Percentiles rank a stretch among this genome's conserved stretches.
Conservation (phyloP, 2,329 filamentous ascomycete genomes). For the Drechslerella dactyloides region DNA sequence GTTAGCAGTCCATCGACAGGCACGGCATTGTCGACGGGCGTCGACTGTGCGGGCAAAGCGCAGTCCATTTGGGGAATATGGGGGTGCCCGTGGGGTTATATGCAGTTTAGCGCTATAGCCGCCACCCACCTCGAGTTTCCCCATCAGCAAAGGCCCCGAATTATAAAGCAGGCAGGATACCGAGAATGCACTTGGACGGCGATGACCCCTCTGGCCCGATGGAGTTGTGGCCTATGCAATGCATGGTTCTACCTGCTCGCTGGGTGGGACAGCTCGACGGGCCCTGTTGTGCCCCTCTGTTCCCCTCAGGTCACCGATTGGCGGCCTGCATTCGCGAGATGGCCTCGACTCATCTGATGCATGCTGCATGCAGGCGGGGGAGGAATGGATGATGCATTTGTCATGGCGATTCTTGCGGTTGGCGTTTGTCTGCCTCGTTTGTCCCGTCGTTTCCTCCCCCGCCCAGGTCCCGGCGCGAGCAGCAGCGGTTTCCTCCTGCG, state of each 20-base stretch:
- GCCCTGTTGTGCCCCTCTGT: not conserved
- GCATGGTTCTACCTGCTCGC: not conserved
- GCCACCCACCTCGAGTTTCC: not conserved
- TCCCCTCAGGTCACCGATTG: not conserved
- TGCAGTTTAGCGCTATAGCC: too few species aligned
- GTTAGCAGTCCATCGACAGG: too few species aligned
- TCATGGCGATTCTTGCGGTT: too few species aligned
- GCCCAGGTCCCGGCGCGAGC: not conserved
- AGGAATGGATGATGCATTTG: too few species aligned
- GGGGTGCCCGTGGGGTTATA: too few species aligned
- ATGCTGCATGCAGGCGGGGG: not conserved
- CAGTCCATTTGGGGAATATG: too few species aligned
- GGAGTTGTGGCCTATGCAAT: not conserved
- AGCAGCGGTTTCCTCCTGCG: constrained; percentile 1
- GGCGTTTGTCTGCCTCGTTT: too few species aligned
- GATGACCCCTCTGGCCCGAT: not conserved
- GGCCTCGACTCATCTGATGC: not conserved
- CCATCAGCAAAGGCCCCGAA: not conserved
- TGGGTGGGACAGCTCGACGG: not conserved
- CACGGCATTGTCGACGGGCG: too few species aligned
- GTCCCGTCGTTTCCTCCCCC: too few species aligned
- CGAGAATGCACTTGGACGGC: too few species aligned
- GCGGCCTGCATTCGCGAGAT: not conserved
- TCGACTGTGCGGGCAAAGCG: too few species aligned
- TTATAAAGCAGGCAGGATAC: not conserved